Conservation (phyloP, 148 eudicot species). For the Chenopodium quinoa region DNA sequence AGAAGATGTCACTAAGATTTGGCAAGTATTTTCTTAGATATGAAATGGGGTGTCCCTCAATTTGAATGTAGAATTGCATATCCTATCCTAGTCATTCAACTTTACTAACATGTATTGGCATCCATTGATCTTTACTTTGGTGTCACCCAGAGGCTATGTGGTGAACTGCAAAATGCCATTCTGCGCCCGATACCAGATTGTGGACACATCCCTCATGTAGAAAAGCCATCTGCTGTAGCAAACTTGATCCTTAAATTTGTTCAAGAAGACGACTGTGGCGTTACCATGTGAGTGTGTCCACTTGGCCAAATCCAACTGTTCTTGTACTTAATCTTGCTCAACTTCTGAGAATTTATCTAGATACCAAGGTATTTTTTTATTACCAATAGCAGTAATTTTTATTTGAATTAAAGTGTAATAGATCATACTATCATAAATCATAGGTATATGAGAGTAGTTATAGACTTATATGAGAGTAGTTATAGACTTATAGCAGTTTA, state of each 20-base stretch:
- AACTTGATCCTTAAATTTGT: conserved; percentile 57
- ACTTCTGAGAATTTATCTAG: background rate
- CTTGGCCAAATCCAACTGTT: background rate
- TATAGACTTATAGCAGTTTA: background rate
- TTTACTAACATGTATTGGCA: background rate
- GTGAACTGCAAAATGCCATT: conserved; percentile 64
- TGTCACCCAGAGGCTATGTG: conserved; percentile 57
- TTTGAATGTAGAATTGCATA: background rate
- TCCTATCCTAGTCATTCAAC: background rate
- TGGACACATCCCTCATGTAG: conserved; percentile 90
- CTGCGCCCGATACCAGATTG: conserved; percentile 76
- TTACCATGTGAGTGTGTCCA: background rate
- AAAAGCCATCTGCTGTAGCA: conserved; percentile 59
- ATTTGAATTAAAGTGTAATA: too few species aligned
- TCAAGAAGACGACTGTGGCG: conserved; percentile 10
- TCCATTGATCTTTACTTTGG: background rate
- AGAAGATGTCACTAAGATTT: background rate
- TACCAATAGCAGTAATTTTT: too few species aligned
- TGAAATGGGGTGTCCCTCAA: background rate
- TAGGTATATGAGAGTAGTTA: too few species aligned
- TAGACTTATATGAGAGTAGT: too few species aligned
- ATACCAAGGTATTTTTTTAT: too few species aligned
- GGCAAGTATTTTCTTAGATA: background rate
- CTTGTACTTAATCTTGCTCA: background rate
- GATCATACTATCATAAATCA: too few species aligned